Evolutionary conservation across 2,329 filamentous ascomycete species (phyloP).

Genomic region (Ceratocystis destructans): DNA sequence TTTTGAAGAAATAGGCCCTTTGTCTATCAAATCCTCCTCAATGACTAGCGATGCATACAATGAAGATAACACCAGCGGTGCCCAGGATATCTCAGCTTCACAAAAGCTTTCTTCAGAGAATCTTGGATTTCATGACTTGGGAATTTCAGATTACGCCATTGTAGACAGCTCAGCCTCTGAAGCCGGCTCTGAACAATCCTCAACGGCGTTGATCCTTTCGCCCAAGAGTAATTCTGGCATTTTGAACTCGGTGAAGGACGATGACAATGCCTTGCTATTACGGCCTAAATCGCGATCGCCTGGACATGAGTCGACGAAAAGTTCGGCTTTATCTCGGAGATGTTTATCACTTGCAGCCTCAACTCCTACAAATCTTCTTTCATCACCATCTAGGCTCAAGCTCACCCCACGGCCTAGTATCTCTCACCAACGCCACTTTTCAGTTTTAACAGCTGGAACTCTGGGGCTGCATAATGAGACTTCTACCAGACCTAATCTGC

Average conservation of each 20-base stretch:
- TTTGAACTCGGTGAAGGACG: not conserved
- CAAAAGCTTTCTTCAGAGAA: constrained; percentile 6
- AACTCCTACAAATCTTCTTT: not conserved
- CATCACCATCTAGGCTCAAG: not conserved
- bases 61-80: not conserved
- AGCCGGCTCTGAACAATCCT: constrained; percentile 10
- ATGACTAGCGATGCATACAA: not conserved
- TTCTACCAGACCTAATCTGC: constrained; percentile 9
- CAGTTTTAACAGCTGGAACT: constrained; percentile 21
- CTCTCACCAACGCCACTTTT: constrained; percentile 20
- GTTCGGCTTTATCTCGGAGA: not conserved
- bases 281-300: constrained; percentile 1
- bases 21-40: not conserved
- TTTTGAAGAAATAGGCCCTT: not conserved
- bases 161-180: constrained; percentile 17
- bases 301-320: not conserved
- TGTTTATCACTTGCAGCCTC: not conserved
- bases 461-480: constrained; percentile 21
- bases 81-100: constrained; percentile 12
- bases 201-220: constrained; percentile 16
- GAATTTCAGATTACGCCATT: constrained; percentile 10
- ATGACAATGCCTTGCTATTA: not conserved
- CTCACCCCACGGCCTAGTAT: not conserved
- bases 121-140: not conserved
- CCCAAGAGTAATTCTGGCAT: not conserved